A percentile compares a stretch with the other conserved stretches of the same genome.
Evolutionary conservation across 2,329 filamentous ascomycete genomes (phyloP).

Genomic region (Alternaria sp.): DNA sequence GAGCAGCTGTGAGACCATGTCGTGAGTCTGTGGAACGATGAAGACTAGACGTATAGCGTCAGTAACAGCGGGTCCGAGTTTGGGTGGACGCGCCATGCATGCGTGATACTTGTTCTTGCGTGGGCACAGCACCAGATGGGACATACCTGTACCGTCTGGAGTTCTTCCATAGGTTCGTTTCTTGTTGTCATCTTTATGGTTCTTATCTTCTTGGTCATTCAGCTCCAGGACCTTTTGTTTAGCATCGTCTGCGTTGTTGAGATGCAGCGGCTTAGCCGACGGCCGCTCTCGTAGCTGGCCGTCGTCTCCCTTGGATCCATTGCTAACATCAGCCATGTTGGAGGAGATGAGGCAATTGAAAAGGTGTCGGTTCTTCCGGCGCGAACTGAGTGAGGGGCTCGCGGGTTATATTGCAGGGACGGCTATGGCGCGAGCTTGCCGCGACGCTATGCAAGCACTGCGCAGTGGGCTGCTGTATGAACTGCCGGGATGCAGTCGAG

Average conservation of each 20-base stretch:
- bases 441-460: slow-evolving; percentile 40
- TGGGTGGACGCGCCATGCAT: neutral
- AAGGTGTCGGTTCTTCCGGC: slow-evolving; percentile 23
- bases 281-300: slow-evolving; percentile 43
- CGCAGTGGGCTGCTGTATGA: slow-evolving; percentile 27
- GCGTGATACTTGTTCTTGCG: neutral
- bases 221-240: slow-evolving; percentile 59
- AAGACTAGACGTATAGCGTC: slow-evolving; percentile 71
- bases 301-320: slow-evolving; percentile 32
- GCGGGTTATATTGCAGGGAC: slow-evolving; percentile 30
- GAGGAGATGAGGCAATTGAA: slow-evolving; percentile 22
- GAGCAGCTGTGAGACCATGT: slow-evolving; percentile 98
- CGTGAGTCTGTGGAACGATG: slow-evolving; percentile 92
- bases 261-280: slow-evolving; percentile 39
- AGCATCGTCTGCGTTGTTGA: slow-evolving; percentile 48
- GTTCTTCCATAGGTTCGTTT: slow-evolving; percentile 91
- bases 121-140: neutral
- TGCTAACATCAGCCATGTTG: slow-evolving; percentile 39
- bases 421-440: slow-evolving; percentile 30
- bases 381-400: slow-evolving; percentile 24
- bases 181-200: slow-evolving; percentile 60
- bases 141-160: slow-evolving; percentile 85
- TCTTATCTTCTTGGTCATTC: slow-evolving; percentile 59
- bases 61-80: slow-evolving; percentile 19
- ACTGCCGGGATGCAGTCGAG: slow-evolving; percentile 30